A percentile compares a stretch with the other conserved stretches of the same genome.
Evolutionary conservation across 345 rosid genomes (phyloP).

Genomic region (Eucalyptus pauciflora): DNA sequence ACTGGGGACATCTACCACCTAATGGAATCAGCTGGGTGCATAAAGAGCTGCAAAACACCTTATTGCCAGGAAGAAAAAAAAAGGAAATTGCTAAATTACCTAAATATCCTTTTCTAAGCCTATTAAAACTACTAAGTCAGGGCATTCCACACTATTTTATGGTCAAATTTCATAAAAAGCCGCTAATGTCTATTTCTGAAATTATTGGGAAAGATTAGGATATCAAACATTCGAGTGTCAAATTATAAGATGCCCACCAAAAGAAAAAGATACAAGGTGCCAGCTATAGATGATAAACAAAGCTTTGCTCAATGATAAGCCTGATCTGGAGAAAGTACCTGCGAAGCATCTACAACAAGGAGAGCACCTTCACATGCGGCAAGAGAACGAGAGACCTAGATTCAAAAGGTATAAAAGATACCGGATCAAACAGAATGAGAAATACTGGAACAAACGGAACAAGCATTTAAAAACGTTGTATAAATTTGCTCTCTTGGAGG

Average conservation of each 20-base stretch:
- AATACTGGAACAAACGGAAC: neutral
- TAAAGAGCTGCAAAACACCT: neutral
- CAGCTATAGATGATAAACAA: neutral
- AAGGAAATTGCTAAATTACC: neutral
- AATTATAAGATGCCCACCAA: neutral
- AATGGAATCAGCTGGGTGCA: neutral
- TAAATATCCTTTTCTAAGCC: neutral
- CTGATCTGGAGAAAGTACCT: slow-evolving; percentile 26
- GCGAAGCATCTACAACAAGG: slow-evolving; percentile 98
- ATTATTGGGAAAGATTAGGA: neutral
- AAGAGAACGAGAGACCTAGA: slow-evolving; percentile 94
- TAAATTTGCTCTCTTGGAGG: neutral
- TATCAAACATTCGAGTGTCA: neutral
- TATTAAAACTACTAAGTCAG: neutral
- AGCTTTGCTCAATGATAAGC: neutral
- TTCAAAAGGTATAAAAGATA: neutral
- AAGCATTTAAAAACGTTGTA: neutral
- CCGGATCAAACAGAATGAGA: neutral
- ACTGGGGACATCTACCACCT: neutral
- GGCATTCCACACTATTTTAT: neutral
- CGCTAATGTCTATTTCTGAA: neutral
- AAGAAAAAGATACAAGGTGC: neutral
- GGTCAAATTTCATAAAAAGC: neutral
- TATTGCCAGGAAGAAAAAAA: neutral
- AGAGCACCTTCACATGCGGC: slow-evolving; percentile 99